Evolutionary conservation across 805 yeast genomes (phyloP), one percentile per base, ranked within the genome.

Genomic region (Lipomyces chichibuensis): DNA sequence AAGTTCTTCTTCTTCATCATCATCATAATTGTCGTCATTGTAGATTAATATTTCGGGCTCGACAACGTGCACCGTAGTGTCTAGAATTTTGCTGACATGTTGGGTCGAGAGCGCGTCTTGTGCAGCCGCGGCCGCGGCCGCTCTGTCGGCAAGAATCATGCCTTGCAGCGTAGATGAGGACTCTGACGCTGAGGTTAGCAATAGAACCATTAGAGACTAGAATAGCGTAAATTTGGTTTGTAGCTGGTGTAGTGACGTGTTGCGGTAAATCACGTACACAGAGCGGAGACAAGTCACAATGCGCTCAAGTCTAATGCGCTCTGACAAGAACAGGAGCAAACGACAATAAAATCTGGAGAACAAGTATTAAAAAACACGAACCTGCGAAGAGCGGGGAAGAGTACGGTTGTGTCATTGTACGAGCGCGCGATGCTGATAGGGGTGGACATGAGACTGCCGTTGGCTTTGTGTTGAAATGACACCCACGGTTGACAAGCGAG

Each of bases 81-180:
- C 37, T 11, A 33, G 49, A 7, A 43, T 43, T n/a, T 43, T 43
- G 49, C 20, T 17, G 49, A 43, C 49, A 6, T 43, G 8, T 14
- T 43, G 17, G 20, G 37, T 29, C 27, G 57, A 37, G 27, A 23
- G 6, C 49, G 8, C 59, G 60, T 35, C 51, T 1, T 23, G 32
- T 20, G 8, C 56, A 54, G 56, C 32, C 27, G 37, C 32, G 17
- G 65, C 52, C 9, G 64, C 39, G 9, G 61, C 59, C 29, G 32
- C 64, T 29, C 59, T 55, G 60, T 66, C 69, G 39, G 66, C 66
- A 32, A 66, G 66, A 51, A 66, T 66, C 49, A 66, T 63, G 51
- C 60, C 62, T 52, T 63, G 69, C n/a, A 66, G 63, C 23, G 66
- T 25, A 29, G 66, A 59, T n/a, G 69, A 66, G 37, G 69, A 63